phyloP scores from a whole-genome alignment of 2,329 filamentous ascomycete genomes.

The Penicillium concentricum region DNA sequence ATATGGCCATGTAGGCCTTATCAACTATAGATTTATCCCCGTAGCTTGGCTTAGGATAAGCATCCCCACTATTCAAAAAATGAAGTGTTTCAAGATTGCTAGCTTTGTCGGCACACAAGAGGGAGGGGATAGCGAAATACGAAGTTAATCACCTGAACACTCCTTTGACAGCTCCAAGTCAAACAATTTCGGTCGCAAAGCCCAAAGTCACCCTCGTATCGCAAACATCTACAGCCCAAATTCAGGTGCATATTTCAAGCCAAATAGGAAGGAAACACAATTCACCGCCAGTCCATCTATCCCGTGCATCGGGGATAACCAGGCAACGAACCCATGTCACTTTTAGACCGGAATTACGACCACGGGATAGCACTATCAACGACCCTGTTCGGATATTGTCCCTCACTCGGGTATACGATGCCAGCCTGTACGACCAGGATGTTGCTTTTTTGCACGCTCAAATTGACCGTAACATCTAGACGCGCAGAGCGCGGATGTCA shows the following conservation, averaged over 20 bases:
- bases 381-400: constrained; percentile 5
- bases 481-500: constrained; percentile 6
- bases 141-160: background rate
- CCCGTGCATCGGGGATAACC: constrained; percentile 1
- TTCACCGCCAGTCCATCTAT: constrained; percentile 7
- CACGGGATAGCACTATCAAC: background rate
- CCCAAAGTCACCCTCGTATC: background rate
- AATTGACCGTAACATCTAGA: constrained; percentile 1
- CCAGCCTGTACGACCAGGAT: background rate
- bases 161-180: background rate
- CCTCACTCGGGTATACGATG: background rate
- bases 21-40: too few species aligned
- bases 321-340: constrained; percentile 1
- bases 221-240: background rate
- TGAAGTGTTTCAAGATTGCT: background rate
- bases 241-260: background rate
- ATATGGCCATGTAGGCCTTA: too few species aligned
- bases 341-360: background rate
- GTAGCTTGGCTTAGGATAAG: background rate
- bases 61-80: background rate
- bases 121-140: background rate
- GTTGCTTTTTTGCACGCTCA: background rate
- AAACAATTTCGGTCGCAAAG: constrained; percentile 1
- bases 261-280: constrained; percentile 8
- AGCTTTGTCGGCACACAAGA: background rate